phyloP scores from a whole-genome alignment of 1,139 yeast species.

The Suhomyces bokatorum region DNA sequence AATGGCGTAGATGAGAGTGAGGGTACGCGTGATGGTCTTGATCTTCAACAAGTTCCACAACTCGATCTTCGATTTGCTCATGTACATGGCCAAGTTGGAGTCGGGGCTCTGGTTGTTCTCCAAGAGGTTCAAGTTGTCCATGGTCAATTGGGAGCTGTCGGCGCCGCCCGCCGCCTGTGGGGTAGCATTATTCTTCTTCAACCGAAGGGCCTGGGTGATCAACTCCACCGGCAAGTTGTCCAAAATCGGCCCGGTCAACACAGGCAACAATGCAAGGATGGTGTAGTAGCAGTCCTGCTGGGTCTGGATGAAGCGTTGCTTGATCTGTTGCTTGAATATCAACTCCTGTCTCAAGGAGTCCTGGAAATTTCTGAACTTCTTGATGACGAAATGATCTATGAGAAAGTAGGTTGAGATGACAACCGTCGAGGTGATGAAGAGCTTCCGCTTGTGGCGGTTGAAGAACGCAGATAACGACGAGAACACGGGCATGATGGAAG shows the following conservation, averaged over 20 bases:
- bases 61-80: constrained; percentile 63
- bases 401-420: constrained; percentile 60
- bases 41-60: constrained; percentile 84
- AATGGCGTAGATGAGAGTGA: constrained; percentile 69
- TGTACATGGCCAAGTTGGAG: constrained; percentile 30
- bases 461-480: constrained; percentile 56
- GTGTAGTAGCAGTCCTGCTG: constrained; percentile 90
- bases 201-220: constrained; percentile 69
- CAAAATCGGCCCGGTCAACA: constrained; percentile 64
- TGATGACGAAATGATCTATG: constrained; percentile 54
- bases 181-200: constrained; percentile 48
- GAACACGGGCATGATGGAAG: constrained; percentile 43
- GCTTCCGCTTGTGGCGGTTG: constrained; percentile 61
- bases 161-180: constrained; percentile 9
- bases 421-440: constrained; percentile 58
- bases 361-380: constrained; percentile 65
- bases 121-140: constrained; percentile 42
- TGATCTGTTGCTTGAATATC: constrained; percentile 74
- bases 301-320: constrained; percentile 74
- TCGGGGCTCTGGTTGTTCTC: constrained; percentile 28
- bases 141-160: constrained; percentile 30
- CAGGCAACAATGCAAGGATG: constrained; percentile 79
- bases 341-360: constrained; percentile 71
- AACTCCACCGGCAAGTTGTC: constrained; percentile 69
- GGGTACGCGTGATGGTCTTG: constrained; percentile 70